A percentile compares a stretch with the other conserved stretches of the same genome.
These are phyloP conservation scores for Ceratocystiopsis brevicomis DNA, from an alignment of 2,329 filamentous ascomycete genomes.

Conservation along the genomic window DNA sequence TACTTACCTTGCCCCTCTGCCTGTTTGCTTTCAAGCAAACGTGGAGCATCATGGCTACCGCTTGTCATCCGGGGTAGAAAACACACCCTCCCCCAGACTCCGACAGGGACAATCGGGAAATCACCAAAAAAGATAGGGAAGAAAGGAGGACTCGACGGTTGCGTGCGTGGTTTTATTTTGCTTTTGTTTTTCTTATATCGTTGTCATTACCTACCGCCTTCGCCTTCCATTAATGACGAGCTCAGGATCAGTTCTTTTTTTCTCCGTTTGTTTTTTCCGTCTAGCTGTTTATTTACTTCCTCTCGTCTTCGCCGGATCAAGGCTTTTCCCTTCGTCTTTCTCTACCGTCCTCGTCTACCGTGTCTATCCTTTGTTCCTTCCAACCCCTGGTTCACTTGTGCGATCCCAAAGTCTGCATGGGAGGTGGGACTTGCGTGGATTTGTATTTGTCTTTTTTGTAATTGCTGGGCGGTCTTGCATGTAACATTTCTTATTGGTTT, in stretches of 20 bases:
- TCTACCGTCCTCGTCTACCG: background rate
- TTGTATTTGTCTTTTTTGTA: background rate
- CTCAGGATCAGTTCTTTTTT: slow-evolving; percentile 7
- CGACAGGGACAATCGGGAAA: background rate
- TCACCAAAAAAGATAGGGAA: background rate
- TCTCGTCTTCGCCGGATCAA: no score
- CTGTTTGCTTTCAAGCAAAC: background rate
- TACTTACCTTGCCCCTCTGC: no score
- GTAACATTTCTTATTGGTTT: no score
- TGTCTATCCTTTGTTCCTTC: background rate
- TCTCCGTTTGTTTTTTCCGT: background rate
- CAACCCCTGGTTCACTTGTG: background rate
- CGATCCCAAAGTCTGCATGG: no score
- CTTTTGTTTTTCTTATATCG: slow-evolving; percentile 3
- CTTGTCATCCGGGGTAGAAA: no score
- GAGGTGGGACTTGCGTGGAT: background rate
- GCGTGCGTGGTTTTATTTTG: background rate
- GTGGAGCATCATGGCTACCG: no score
- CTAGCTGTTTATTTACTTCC: no score
- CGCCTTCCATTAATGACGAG: slow-evolving; percentile 8
- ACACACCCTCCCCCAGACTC: no score
- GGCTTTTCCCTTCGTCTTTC: no score
- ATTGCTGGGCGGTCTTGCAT: background rate
- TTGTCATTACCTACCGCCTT: no score
- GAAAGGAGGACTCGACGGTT: background rate